Evolutionary conservation across 2,329 filamentous ascomycete species (phyloP), one percentile per base, ranked within the genome.

Genomic region (Sarocladium strictum): DNA sequence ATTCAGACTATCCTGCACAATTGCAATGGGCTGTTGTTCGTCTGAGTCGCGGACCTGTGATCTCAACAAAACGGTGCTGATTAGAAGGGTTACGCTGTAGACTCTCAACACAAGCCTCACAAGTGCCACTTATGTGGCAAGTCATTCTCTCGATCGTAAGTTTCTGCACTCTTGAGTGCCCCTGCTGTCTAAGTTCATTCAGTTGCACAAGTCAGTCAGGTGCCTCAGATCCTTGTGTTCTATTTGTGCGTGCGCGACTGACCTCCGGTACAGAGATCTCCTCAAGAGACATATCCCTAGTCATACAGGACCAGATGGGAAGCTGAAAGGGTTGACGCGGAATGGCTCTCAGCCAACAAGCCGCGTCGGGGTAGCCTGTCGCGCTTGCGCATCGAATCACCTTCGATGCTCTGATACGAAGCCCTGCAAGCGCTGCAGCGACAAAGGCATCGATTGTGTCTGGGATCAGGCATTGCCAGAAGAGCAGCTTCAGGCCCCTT

Each of bases 91-190:
- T n/a, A n/a, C n/a, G n/a, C n/a, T n/a, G n/a, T n/a, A 69, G 66
- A 68, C 53, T 66, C 65, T 2, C 64, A 67, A 19, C 63, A 61
- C 10, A 67, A 62, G 29, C 66, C 66, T 0, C 62, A 67, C 56
- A 60, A 62, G 54, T 68, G 66, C 29, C 57, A 58, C 32, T 53
- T 66, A 2, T 68, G 66, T 26, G 54, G 56, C n/a, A 68, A 68
- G 37, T 58, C 59, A 1, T 68, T 68, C 10, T 63, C 63, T 23
- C 58, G 66, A 56, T 60, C 62, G 66, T 69, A 54, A 56, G 61
- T 59, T 26, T n/a, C 24, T 4, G 29, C 21, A n/a, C n/a, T n/a
- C n/a, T n/a, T n/a, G n/a, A n/a, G n/a, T n/a, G n/a, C n/a, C n/a
- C n/a, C n/a, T n/a, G n/a, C n/a, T n/a, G n/a, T n/a, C n/a, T n/a